Conservation (phyloP, 371 early-diverging fungal species). For the Mycotypha africana region DNA sequence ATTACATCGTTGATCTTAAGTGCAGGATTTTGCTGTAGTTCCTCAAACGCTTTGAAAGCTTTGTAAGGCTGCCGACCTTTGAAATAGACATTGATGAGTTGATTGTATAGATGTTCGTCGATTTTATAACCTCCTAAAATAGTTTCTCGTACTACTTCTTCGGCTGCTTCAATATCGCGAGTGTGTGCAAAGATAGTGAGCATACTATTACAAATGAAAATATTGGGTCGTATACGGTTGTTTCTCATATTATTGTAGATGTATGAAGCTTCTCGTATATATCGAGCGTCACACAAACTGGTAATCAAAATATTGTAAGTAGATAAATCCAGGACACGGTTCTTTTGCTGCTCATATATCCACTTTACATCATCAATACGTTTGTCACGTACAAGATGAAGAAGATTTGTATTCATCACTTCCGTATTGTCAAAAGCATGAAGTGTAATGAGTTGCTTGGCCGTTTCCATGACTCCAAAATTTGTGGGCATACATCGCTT, state of each 20-base stretch:
- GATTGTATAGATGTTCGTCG: conserved; percentile 30
- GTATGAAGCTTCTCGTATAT: conserved; percentile 16
- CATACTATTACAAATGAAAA: conserved; percentile 23
- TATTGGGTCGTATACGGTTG: conserved; percentile 20
- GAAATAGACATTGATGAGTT: conserved; percentile 41
- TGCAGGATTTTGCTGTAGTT: conserved; percentile 23
- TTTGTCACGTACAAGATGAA: conserved; percentile 21
- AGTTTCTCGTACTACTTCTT: conserved; percentile 21
- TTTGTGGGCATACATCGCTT: conserved; percentile 31
- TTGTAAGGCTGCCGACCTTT: conserved; percentile 17
- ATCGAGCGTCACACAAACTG: conserved; percentile 23
- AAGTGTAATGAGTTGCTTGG: conserved; percentile 16
- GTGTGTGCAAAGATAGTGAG: conserved; percentile 26
- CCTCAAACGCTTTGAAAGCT: conserved; percentile 30
- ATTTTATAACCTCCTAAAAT: conserved; percentile 20
- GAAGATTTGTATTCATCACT: conserved; percentile 25
- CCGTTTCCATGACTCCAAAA: conserved; percentile 15
- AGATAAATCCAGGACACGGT: conserved; percentile 23
- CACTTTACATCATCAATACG: conserved; percentile 12
- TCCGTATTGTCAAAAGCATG: conserved; percentile 20
- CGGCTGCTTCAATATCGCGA: conserved; percentile 24
- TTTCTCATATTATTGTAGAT: conserved; percentile 32
- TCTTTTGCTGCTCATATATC: conserved; percentile 16
- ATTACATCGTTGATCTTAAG: conserved; percentile 30
- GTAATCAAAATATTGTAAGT: conserved; percentile 33